Evolutionary conservation across 2,329 filamentous ascomycete species (phyloP).

Genomic region (Eutypella sp.): DNA sequence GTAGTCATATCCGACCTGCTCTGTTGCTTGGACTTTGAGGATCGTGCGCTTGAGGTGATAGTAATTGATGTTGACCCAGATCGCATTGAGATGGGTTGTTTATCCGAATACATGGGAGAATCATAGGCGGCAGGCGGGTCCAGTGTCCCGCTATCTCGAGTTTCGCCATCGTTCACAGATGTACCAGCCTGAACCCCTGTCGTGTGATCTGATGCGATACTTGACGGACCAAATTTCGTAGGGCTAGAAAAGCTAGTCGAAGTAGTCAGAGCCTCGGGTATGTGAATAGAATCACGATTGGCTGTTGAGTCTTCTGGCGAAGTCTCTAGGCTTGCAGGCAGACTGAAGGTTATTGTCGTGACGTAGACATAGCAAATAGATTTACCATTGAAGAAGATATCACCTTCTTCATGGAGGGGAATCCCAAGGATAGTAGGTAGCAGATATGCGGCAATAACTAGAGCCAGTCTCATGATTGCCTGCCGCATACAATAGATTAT

Average conservation of each 20-base stretch:
- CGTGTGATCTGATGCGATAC: background rate
- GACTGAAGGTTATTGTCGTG: background rate
- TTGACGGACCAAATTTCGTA: background rate
- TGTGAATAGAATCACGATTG: background rate
- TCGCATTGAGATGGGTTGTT: background rate
- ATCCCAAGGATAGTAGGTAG: background rate
- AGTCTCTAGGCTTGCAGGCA: background rate
- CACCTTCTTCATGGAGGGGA: background rate
- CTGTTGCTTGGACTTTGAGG: too few species aligned
- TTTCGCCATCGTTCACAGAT: too few species aligned
- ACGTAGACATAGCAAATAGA: background rate
- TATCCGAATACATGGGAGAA: background rate
- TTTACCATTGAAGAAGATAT: background rate
- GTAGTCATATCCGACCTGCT: background rate
- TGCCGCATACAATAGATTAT: too few species aligned
- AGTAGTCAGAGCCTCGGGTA: background rate
- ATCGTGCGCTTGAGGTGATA: background rate
- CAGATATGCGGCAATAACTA: background rate
- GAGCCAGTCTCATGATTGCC: background rate
- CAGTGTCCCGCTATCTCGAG: too few species aligned
- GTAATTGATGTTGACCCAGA: background rate
- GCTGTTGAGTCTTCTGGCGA: background rate
- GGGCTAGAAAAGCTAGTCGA: background rate
- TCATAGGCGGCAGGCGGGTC: background rate
- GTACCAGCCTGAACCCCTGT: background rate